Evolutionary conservation across 306 rosid species (phyloP), one percentile per base, ranked within the genome.

Genomic region (Begonia peltatifolia): DNA sequence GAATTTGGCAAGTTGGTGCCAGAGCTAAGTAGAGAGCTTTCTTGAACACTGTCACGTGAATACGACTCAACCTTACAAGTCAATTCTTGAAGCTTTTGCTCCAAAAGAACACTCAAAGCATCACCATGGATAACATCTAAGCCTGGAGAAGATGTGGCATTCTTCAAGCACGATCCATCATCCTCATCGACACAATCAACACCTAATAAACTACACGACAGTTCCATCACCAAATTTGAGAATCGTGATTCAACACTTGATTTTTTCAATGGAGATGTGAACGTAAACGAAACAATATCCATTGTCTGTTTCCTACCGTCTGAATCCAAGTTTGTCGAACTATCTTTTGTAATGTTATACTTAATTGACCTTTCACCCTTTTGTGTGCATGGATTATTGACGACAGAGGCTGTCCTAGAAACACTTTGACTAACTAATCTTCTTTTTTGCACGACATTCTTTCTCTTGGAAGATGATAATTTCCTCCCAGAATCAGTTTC

Each of bases 261-360:
- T 61, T 63, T 85, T 71, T 79, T 86, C 73, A 86, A 47, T 35
- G 99, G 95, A 55, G 86, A 80, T 6, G 75, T 90, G 76, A 90
- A 90, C 6, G 95, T 86, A 69, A 86, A 90, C 10, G 99, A 90
- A 68, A 90, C 68, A 35, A 86, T 78, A 63, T 74, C 95, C 64
- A 64, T 73, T 63, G 79, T 72, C 42, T 73, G 81, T 49, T 80
- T 74, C 74, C 65, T 72, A 72, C 65, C 71, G 60, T 78, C 72
- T 35, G 63, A 55, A 64, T 69, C 68, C 68, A 61, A 56, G 57
- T 64, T 59, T 58, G 64, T 55, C 58, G 69, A 66, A 47, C 77
- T 63, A 55, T 76, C 80, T 38, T 59, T 71, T 10, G 81, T 66
- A 57, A 72, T 49, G 66, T 76, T 74, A 66, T 76, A 71, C 66